Percentiles rank a stretch among this genome's conserved stretches.
Conservation (phyloP, 2,329 filamentous ascomycete genomes). For the Colletotrichum navitas region DNA sequence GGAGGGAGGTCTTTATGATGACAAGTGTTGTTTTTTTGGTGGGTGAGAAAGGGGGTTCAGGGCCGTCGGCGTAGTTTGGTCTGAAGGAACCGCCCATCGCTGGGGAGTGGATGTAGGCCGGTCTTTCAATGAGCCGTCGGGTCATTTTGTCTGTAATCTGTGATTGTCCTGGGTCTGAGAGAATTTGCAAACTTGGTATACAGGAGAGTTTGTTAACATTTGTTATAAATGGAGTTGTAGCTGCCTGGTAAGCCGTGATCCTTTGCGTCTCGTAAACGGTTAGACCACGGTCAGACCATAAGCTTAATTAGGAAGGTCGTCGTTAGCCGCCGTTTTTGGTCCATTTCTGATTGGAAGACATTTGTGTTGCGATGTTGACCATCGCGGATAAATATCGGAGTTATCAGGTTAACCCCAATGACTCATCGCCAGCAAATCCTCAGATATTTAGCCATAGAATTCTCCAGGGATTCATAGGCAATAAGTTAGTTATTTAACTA, state of each 20-base stretch:
- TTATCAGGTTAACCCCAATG: too few relatives aligned
- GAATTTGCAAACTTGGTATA: too few relatives aligned
- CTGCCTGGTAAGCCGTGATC: background rate
- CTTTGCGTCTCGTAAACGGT: background rate
- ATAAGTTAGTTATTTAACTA: too few relatives aligned
- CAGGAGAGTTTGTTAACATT: too few relatives aligned
- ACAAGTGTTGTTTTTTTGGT: constrained; percentile 46
- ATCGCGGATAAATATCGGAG: too few relatives aligned
- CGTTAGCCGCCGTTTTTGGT: background rate
- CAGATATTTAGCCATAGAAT: too few relatives aligned
- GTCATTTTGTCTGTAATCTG: constrained; percentile 19
- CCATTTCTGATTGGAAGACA: background rate
- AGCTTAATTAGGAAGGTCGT: constrained; percentile 11
- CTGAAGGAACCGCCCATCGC: constrained; percentile 48
- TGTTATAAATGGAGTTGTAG: too few relatives aligned
- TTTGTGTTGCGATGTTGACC: too few relatives aligned
- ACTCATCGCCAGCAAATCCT: too few relatives aligned
- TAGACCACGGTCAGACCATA: background rate
- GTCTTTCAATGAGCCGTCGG: constrained; percentile 21
- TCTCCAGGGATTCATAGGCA: too few relatives aligned
- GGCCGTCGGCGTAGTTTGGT: constrained; percentile 15
- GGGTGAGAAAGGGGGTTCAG: background rate
- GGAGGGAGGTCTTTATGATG: constrained; percentile 51
- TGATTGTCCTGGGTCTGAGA: background rate
- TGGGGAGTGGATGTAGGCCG: constrained; percentile 46